phyloP scores from a whole-genome alignment of 768 basidiomycete genomes.

The Tulasnella sp. region DNA sequence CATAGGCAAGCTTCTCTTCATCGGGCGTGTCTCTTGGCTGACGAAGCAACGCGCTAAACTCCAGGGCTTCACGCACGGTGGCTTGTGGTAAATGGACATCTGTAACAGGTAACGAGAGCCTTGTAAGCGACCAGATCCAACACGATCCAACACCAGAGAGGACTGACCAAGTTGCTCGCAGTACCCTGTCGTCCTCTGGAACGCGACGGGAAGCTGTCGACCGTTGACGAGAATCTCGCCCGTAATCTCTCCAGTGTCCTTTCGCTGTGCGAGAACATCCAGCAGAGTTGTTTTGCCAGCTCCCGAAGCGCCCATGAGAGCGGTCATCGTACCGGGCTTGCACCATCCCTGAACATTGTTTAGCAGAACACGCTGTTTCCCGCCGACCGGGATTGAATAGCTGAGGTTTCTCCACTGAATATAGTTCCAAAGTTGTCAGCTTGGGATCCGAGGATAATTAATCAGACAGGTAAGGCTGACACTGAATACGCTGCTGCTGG shows the following conservation, averaged over 20 bases:
- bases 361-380: slow-evolving; percentile 23
- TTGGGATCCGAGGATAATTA: no score
- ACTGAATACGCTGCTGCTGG: no score
- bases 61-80: slow-evolving; percentile 34
- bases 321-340: slow-evolving; percentile 32
- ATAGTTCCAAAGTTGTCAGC: no score
- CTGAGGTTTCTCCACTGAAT: slow-evolving; percentile 34
- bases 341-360: slow-evolving; percentile 31
- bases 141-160: neutral
- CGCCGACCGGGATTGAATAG: slow-evolving; percentile 28
- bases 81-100: slow-evolving; percentile 5
- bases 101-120: slow-evolving; percentile 24
- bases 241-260: slow-evolving; percentile 32
- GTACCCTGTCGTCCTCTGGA: slow-evolving; percentile 28
- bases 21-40: slow-evolving; percentile 28
- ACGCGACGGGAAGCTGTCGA: slow-evolving; percentile 12
- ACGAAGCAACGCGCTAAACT: slow-evolving; percentile 31
- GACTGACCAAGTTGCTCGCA: slow-evolving; percentile 26
- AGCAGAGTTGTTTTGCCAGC: slow-evolving; percentile 32
- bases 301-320: slow-evolving; percentile 35
- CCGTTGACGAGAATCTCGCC: slow-evolving; percentile 32
- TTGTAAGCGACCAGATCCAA: no score
- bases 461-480: no score
- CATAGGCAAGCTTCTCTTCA: slow-evolving; percentile 31
- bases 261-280: slow-evolving; percentile 22